phyloP scores from a whole-genome alignment of 768 basidiomycete species.

The Xerocomus brunneocitrinus region DNA sequence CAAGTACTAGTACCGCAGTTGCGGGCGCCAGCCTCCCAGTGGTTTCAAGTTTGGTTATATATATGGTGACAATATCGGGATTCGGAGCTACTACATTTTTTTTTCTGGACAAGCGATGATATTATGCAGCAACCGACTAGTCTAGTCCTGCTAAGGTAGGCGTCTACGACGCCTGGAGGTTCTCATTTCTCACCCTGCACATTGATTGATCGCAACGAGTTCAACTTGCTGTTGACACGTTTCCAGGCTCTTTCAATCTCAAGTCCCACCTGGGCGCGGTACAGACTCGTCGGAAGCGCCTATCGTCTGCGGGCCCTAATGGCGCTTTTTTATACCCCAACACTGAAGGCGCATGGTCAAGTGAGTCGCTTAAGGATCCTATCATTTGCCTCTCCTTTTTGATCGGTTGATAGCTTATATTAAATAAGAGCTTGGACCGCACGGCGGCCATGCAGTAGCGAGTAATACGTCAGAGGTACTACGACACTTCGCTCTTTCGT shows the following conservation, averaged over 20 bases:
- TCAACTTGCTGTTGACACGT: not conserved
- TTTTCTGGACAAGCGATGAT: too few relatives aligned
- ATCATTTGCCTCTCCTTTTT: not conserved
- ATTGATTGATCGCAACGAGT: not conserved
- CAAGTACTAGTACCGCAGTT: not conserved
- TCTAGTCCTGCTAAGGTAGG: too few relatives aligned
- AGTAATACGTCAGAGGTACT: not conserved
- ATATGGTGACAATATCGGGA: not conserved
- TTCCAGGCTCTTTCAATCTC: not conserved
- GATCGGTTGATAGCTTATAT: not conserved
- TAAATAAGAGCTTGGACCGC: slow-evolving; percentile 2
- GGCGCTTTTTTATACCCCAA: not conserved
- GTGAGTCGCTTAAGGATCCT: not conserved
- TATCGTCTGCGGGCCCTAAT: not conserved
- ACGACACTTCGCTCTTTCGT: not conserved
- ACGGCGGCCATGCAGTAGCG: slow-evolving; percentile 3
- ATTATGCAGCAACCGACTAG: too few relatives aligned
- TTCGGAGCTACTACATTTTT: not conserved
- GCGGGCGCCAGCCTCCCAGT: too few relatives aligned
- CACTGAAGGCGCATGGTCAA: not conserved
- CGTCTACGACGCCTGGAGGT: not conserved
- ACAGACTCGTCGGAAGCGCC: not conserved
- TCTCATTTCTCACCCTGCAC: not conserved
- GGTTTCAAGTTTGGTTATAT: not conserved
- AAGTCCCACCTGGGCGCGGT: not conserved